Percentiles rank a stretch among this genome's conserved stretches.
phyloP scores from a whole-genome alignment of 163 green algal genomes.

The Scenedesmus sp. region DNA sequence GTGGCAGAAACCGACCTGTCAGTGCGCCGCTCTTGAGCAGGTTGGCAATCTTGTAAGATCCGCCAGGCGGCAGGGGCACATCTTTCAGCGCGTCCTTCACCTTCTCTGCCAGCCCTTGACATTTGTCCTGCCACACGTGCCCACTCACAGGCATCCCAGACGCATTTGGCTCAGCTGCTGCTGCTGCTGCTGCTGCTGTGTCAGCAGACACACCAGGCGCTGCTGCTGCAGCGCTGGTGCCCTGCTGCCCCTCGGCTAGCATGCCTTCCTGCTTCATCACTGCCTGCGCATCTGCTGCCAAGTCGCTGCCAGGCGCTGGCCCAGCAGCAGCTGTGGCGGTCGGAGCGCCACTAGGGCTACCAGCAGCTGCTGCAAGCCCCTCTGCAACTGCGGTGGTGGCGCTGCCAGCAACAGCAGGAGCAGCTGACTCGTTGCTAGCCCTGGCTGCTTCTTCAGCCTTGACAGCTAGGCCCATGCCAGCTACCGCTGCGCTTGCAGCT shows the following conservation, averaged over 20 bases:
- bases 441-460: background rate
- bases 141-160: background rate
- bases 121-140: slow-evolving; percentile 40
- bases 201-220: background rate
- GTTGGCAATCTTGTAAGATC: slow-evolving; percentile 51
- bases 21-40: slow-evolving; percentile 45
- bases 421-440: background rate
- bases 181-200: no score
- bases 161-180: background rate
- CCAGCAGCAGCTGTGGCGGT: background rate
- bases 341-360: background rate
- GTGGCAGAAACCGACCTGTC: slow-evolving; percentile 15
- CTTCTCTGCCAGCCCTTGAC: slow-evolving; percentile 32
- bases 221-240: slow-evolving; percentile 34
- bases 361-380: background rate
- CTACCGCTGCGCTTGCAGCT: background rate
- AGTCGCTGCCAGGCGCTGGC: background rate
- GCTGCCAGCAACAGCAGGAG: background rate
- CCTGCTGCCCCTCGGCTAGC: background rate
- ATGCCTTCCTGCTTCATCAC: background rate
- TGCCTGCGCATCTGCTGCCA: background rate
- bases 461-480: background rate
- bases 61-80: slow-evolving; percentile 9
- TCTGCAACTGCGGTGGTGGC: background rate
- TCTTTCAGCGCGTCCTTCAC: slow-evolving; percentile 37